Evolutionary conservation across 148 eudicot species (phyloP).

Genomic region (Talinum fruticosum): DNA sequence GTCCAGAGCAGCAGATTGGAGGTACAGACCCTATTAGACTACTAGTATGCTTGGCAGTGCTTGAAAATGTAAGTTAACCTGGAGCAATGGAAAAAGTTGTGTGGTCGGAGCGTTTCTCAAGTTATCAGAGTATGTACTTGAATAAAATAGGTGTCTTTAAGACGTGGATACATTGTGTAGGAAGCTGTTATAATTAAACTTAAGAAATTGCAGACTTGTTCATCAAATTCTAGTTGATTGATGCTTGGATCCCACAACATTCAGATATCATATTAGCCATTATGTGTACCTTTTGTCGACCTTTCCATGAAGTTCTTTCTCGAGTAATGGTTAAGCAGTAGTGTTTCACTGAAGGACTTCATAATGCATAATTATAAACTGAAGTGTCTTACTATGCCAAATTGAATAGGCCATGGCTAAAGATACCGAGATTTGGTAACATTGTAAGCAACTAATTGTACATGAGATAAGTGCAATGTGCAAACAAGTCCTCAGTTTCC

Average conservation of each 20-base stretch:
- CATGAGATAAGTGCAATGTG: neutral
- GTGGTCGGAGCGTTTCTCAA: neutral
- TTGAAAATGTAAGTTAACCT: neutral
- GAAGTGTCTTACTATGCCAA: no score
- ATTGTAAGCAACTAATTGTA: no score
- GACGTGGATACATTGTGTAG: neutral
- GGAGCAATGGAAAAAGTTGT: neutral
- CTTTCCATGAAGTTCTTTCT: no score
- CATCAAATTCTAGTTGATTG: neutral
- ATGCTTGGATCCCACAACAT: neutral
- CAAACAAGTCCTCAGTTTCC: constrained; percentile 25
- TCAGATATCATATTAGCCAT: neutral
- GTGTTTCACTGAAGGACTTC: no score
- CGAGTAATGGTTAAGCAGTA: no score
- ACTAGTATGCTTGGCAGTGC: neutral
- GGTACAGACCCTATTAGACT: constrained; percentile 81
- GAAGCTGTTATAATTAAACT: neutral
- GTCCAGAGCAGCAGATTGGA: constrained; percentile 73
- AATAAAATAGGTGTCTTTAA: neutral
- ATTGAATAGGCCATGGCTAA: no score
- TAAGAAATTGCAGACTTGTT: neutral
- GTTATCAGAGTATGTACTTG: neutral
- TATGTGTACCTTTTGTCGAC: no score
- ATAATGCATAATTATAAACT: no score
- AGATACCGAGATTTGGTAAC: no score